Evolutionary conservation across 2,329 filamentous ascomycete species (phyloP).

Genomic region (Aspergillus texensis): DNA sequence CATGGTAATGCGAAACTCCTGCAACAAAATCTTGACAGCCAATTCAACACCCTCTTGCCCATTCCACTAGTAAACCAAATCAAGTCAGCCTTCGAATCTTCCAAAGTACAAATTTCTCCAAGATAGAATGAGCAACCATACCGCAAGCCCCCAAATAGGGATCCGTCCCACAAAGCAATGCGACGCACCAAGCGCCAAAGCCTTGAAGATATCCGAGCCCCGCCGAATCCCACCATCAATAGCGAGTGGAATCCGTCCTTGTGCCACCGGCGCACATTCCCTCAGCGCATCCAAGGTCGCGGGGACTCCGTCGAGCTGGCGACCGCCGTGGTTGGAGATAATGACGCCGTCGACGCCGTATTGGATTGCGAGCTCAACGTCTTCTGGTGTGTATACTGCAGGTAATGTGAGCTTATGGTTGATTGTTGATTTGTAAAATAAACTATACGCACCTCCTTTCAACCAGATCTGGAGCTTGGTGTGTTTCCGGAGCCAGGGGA

Average conservation of each 20-base stretch:
- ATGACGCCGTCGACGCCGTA: constrained; percentile 40
- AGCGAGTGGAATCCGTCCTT: constrained; percentile 35
- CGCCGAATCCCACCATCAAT: constrained; percentile 40
- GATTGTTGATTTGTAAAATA: background rate
- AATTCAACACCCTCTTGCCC: constrained; percentile 40
- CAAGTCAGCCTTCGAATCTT: constrained; percentile 5
- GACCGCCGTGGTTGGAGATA: constrained; percentile 43
- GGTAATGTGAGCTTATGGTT: constrained; percentile 13
- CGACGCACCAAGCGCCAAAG: constrained; percentile 37
- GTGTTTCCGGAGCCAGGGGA: constrained; percentile 52
- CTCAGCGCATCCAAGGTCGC: constrained; percentile 42
- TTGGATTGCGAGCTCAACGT: constrained; percentile 38
- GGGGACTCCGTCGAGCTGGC: constrained; percentile 42
- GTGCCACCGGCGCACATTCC: constrained; percentile 28
- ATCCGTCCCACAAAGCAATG: constrained; percentile 37
- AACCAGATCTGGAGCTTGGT: constrained; percentile 50
- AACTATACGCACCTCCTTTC: constrained; percentile 28
- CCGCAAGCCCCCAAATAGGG: constrained; percentile 39
- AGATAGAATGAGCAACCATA: constrained; percentile 7
- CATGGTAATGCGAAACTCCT: constrained; percentile 38
- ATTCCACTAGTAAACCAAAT: constrained; percentile 25
- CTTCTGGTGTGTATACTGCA: constrained; percentile 35
- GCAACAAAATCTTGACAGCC: constrained; percentile 33
- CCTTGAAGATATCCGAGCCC: constrained; percentile 42
- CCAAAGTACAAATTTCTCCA: background rate